These are phyloP conservation scores for Sporothrix dimorphospora DNA, from an alignment of 2,329 filamentous ascomycete genomes.

Conservation along the genomic window DNA sequence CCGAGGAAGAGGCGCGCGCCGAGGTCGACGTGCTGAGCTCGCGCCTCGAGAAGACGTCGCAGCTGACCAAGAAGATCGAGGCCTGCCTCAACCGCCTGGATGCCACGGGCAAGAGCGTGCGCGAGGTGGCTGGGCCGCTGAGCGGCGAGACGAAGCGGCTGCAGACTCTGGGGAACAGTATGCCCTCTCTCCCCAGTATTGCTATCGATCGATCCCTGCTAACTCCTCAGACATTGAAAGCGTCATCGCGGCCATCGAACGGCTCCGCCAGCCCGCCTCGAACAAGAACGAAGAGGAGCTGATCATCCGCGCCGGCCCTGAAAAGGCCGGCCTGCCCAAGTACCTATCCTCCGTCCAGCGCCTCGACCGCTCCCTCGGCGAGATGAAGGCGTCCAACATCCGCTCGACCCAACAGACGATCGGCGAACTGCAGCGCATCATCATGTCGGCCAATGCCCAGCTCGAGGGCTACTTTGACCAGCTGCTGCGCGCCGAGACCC, in stretches of 20 bases:
- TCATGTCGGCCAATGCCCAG: conserved; percentile 79
- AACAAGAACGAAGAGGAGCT: conserved; percentile 90
- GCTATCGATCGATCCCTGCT: too few relatives aligned
- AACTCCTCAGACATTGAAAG: conserved; percentile 71
- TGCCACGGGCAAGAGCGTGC: conserved; percentile 84
- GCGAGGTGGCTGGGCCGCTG: conserved; percentile 88
- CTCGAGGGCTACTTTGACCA: conserved; percentile 83
- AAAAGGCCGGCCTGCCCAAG: conserved; percentile 76
- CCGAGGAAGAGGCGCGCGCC: conserved; percentile 69
- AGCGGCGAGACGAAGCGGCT: conserved; percentile 89
- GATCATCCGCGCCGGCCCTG: conserved; percentile 85
- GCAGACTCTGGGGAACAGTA: conserved; percentile 82
- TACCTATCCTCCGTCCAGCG: conserved; percentile 91
- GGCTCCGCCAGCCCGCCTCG: conserved; percentile 86
- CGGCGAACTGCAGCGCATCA: conserved; percentile 73
- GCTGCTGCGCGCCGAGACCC: conserved; percentile 73
- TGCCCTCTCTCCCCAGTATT: conserved; percentile 38
- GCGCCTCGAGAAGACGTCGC: conserved; percentile 85
- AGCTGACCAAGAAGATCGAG: conserved; percentile 94
- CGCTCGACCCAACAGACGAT: conserved; percentile 90
- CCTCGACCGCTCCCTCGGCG: conserved; percentile 78
- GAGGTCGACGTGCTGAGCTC: conserved; percentile 73
- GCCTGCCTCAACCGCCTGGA: conserved; percentile 83
- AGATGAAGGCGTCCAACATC: conserved; percentile 88
- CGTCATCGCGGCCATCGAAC: conserved; percentile 84